Percentiles rank a stretch among this genome's conserved stretches.
phyloP scores from a whole-genome alignment of 2,329 filamentous ascomycete genomes.

The Coleophoma crateriformis region DNA sequence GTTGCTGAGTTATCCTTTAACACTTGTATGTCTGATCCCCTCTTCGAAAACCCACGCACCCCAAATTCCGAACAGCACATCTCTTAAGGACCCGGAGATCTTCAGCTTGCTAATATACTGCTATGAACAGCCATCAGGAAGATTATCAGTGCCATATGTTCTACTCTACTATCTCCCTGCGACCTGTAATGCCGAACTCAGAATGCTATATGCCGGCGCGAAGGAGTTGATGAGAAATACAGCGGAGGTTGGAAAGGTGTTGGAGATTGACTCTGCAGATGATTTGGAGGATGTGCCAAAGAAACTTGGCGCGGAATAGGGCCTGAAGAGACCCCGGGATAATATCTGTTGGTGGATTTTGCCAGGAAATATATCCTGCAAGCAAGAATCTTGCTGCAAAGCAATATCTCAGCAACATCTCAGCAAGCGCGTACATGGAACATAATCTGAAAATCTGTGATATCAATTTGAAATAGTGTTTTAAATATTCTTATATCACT shows the following conservation, averaged over 20 bases:
- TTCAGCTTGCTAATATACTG: slow-evolving; percentile 7
- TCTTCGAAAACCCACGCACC: not conserved
- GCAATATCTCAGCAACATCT: too few relatives aligned
- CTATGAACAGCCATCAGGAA: slow-evolving; percentile 62
- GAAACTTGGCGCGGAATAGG: slow-evolving; percentile 38
- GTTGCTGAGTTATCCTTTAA: slow-evolving; percentile 85
- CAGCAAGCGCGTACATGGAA: too few relatives aligned
- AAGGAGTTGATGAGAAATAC: slow-evolving; percentile 95
- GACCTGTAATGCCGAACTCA: slow-evolving; percentile 79
- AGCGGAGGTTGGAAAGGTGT: slow-evolving; percentile 79
- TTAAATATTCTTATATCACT: too few relatives aligned
- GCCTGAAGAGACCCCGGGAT: too few relatives aligned
- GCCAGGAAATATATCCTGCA: too few relatives aligned
- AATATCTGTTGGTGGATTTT: too few relatives aligned
- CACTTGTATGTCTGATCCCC: slow-evolving; percentile 53
- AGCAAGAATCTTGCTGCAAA: too few relatives aligned
- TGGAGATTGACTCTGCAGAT: slow-evolving; percentile 77
- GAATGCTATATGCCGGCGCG: slow-evolving; percentile 93
- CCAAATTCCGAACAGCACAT: too few relatives aligned
- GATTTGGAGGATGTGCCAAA: slow-evolving; percentile 78
- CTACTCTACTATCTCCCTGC: slow-evolving; percentile 91
- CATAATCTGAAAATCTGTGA: too few relatives aligned
- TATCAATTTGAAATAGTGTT: too few relatives aligned
- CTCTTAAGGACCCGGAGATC: not conserved
- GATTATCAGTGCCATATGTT: slow-evolving; percentile 86